phyloP scores from a whole-genome alignment of 108 stramenopile genomes.

The Pseudonitzschia delicatissima region DNA sequence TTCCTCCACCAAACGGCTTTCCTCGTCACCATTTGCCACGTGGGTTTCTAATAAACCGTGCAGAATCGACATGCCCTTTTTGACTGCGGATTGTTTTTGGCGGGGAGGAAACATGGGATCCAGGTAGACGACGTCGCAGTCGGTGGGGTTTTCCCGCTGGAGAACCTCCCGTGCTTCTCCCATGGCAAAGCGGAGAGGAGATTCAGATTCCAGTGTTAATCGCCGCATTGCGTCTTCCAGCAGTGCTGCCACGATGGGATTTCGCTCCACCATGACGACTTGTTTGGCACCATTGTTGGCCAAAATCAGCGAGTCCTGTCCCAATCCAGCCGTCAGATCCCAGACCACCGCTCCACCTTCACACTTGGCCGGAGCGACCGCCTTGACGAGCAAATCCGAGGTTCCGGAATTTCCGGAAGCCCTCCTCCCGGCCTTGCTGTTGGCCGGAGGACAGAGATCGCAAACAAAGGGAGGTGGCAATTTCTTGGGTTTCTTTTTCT shows the following conservation, averaged over 20 bases:
- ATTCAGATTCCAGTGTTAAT: neutral
- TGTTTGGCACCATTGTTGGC: slow-evolving; percentile 32
- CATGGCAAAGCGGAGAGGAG: slow-evolving; percentile 37
- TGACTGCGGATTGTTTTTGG: slow-evolving; percentile 69
- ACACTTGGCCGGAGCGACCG: slow-evolving; percentile 46
- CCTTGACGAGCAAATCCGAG: slow-evolving; percentile 57
- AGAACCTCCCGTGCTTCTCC: slow-evolving; percentile 53
- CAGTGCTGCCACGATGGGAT: slow-evolving; percentile 67
- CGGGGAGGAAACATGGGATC: slow-evolving; percentile 90
- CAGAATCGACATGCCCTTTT: slow-evolving; percentile 81
- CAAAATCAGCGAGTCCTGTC: slow-evolving; percentile 68
- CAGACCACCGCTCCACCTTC: slow-evolving; percentile 30
- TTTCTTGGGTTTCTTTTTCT: neutral
- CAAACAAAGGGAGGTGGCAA: slow-evolving; percentile 28
- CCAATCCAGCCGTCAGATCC: slow-evolving; percentile 88
- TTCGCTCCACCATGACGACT: slow-evolving; percentile 73
- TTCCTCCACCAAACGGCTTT: slow-evolving; percentile 34
- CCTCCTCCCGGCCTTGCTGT: slow-evolving; percentile 52
- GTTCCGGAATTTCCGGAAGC: slow-evolving; percentile 30
- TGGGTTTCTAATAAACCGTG: slow-evolving; percentile 67
- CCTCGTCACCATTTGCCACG: neutral
- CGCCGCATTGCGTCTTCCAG: slow-evolving; percentile 70
- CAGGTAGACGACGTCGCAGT: slow-evolving; percentile 57
- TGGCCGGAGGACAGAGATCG: slow-evolving; percentile 57
- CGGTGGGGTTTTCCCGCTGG: neutral